Conservation (phyloP, 2,329 filamentous ascomycete genomes). For the Domatiomyces globalis region DNA sequence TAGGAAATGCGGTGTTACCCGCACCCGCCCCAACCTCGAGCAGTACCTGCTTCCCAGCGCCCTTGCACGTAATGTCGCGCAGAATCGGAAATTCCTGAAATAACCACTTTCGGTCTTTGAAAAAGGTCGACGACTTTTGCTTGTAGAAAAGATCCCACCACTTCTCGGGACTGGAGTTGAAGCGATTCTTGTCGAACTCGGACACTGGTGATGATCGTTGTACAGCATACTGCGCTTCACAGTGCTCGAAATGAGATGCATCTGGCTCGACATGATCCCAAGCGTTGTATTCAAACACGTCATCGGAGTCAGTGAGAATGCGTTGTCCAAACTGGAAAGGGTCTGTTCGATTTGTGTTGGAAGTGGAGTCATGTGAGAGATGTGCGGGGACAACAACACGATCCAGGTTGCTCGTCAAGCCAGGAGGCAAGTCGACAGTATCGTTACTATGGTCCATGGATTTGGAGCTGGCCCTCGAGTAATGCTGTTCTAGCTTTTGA, state of each 20-base stretch:
- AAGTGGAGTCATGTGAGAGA: slow-evolving; percentile 56
- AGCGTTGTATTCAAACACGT: slow-evolving; percentile 94
- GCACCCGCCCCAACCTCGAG: slow-evolving; percentile 91
- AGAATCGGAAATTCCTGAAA: slow-evolving; percentile 89
- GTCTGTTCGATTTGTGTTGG: slow-evolving; percentile 74
- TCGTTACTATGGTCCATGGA: not conserved
- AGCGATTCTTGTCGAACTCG: slow-evolving; percentile 81
- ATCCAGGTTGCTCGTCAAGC: not conserved
- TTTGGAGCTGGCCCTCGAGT: not conserved
- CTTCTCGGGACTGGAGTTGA: slow-evolving; percentile 79
- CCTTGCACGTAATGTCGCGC: slow-evolving; percentile 55
- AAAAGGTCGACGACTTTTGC: slow-evolving; percentile 94
- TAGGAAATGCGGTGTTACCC: slow-evolving; percentile 90
- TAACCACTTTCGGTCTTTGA: slow-evolving; percentile 97
- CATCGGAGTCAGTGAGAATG: slow-evolving; percentile 55
- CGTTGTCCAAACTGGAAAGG: slow-evolving; percentile 94
- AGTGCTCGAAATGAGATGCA: slow-evolving; percentile 71
- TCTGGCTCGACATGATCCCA: slow-evolving; percentile 98
- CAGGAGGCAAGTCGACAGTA: not conserved
- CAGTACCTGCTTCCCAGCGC: slow-evolving; percentile 55
- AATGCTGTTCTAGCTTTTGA: no score
- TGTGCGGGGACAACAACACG: slow-evolving; percentile 36
- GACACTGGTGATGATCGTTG: slow-evolving; percentile 78
- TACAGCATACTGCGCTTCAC: slow-evolving; percentile 67
- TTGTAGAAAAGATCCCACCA: slow-evolving; percentile 99